Evolutionary conservation across 148 eudicot genomes (phyloP).

Genomic region (Vaccinium corymbosum): DNA sequence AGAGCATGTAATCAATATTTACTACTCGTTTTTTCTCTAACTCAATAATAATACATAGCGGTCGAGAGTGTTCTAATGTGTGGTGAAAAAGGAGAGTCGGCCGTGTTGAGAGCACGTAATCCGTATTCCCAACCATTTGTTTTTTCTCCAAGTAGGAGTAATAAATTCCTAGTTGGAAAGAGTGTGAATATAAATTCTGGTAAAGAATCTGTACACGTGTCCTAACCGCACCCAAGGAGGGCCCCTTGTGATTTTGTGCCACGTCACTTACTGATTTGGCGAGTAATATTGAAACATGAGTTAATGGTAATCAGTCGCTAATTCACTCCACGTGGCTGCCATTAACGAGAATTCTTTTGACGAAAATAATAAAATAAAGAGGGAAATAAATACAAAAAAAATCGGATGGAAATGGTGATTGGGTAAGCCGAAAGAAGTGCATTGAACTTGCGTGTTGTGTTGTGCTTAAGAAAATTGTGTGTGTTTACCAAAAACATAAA

Average conservation of each 20-base stretch:
- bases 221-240: background rate
- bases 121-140: too few species aligned
- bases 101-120: too few species aligned
- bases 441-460: background rate
- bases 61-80: too few species aligned
- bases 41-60: too few species aligned
- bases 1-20: too few species aligned
- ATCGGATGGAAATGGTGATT: background rate
- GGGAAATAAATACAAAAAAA: background rate
- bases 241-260: background rate
- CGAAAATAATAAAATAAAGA: background rate
- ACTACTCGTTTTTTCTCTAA: too few species aligned
- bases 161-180: background rate
- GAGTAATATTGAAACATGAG: background rate
- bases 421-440: background rate
- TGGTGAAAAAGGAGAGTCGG: too few species aligned
- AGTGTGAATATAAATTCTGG: background rate
- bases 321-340: background rate
- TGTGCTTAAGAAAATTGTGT: too few species aligned
- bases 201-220: conserved; percentile 6
- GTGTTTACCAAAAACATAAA: too few species aligned
- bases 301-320: background rate
- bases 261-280: background rate
- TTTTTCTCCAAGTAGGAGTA: too few species aligned
- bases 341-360: too few species aligned